A percentile compares a stretch with the other conserved stretches of the same genome.
Evolutionary conservation across 495 filamentous ascomycete species (phyloP).

Genomic region (Penicillium dipodomyicola): DNA sequence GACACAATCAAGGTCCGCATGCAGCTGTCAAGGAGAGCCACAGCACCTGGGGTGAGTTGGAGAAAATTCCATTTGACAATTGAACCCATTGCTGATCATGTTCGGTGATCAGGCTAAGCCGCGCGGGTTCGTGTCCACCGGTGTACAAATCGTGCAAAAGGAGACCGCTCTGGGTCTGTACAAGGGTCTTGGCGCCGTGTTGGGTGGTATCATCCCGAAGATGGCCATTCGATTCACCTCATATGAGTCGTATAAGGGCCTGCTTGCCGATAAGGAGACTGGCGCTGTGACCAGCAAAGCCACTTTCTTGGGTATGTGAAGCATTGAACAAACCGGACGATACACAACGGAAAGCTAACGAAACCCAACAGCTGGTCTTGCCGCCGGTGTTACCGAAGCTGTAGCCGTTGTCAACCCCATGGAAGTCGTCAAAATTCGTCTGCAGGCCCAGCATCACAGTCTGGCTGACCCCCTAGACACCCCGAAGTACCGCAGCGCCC

Average conservation of each 20-base stretch:
- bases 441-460: conserved; percentile 95
- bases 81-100: conserved; percentile 22
- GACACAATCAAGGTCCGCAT: conserved; percentile 99
- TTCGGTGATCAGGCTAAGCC: conserved; percentile 54
- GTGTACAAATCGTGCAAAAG: conserved; percentile 78
- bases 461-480: conserved; percentile 89
- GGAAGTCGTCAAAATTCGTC: conserved; percentile 97
- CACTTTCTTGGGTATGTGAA: conserved; percentile 72
- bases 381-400: conserved; percentile 92
- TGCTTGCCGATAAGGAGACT: conserved; percentile 69
- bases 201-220: conserved; percentile 97
- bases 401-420: conserved; percentile 95
- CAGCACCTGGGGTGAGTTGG: conserved; percentile 68
- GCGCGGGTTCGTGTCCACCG: conserved; percentile 85
- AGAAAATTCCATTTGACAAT: background rate
- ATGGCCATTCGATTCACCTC: conserved; percentile 99
- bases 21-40: conserved; percentile 89
- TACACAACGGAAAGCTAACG: background rate
- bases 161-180: conserved; percentile 93
- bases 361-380: conserved; percentile 67
- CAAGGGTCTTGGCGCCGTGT: conserved; percentile 92
- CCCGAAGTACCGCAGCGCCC: conserved; percentile 96
- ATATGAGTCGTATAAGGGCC: conserved; percentile 91
- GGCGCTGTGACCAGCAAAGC: conserved; percentile 66
- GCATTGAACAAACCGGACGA: background rate